phyloP scores from a whole-genome alignment of 208 protist genomes.

The Leishmania guyanensis region DNA sequence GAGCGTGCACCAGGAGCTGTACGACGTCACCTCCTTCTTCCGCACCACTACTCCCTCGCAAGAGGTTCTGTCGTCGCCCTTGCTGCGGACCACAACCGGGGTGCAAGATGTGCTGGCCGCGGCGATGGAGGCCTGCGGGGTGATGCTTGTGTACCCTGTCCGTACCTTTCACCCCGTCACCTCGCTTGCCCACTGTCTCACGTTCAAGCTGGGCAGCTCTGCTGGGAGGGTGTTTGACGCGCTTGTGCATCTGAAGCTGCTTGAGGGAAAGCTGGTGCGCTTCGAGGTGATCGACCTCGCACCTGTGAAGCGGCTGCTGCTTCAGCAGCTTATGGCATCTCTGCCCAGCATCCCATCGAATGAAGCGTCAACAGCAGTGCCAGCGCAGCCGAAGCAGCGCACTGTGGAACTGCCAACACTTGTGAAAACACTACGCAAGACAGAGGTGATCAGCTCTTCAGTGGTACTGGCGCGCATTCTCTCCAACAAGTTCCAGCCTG shows the following conservation, averaged over 20 bases:
- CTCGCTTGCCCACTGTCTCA: slow-evolving; percentile 75
- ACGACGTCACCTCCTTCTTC: slow-evolving; percentile 43
- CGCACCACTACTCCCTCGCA: not conserved
- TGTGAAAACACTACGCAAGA: slow-evolving; percentile 48
- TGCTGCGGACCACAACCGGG: slow-evolving; percentile 55
- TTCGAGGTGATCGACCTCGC: slow-evolving; percentile 70
- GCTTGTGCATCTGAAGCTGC: slow-evolving; percentile 51
- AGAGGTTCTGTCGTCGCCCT: not conserved
- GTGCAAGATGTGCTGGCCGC: slow-evolving; percentile 81
- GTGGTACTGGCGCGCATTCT: slow-evolving; percentile 74
- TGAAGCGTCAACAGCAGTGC: not conserved
- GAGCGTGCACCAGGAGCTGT: slow-evolving; percentile 29
- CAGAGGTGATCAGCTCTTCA: slow-evolving; percentile 51
- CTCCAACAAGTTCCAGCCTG: slow-evolving; percentile 80
- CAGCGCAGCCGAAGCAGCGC: slow-evolving; percentile 1
- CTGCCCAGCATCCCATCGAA: slow-evolving; percentile 6
- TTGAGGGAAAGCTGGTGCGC: slow-evolving; percentile 87
- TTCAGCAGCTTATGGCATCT: slow-evolving; percentile 22
- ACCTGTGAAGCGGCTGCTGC: slow-evolving; percentile 10
- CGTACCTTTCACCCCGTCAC: slow-evolving; percentile 48
- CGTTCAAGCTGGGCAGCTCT: slow-evolving; percentile 69
- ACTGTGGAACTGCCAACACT: not conserved
- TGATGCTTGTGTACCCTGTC: slow-evolving; percentile 67
- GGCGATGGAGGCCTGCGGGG: slow-evolving; percentile 62
- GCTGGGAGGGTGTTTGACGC: slow-evolving; percentile 75